Evolutionary conservation across 192 early-diverging fungal genomes (phyloP), one percentile per base, ranked within the genome.

Genomic region (Gonapodya sp.): DNA sequence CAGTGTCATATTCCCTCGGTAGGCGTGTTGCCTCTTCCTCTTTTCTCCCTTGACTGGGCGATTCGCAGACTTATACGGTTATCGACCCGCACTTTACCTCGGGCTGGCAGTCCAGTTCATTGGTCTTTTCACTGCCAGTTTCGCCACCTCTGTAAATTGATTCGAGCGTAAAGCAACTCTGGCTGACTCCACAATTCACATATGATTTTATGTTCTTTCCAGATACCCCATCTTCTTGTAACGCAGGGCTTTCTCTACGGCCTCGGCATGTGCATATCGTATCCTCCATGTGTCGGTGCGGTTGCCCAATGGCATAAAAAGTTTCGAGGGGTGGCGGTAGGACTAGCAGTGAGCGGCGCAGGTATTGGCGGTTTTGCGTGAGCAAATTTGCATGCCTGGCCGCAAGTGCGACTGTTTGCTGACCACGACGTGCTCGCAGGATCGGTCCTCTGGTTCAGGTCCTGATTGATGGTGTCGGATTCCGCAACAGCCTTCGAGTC

Each of bases 341-440:
- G 75, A 8, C 75, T 77, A 16, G 75, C 75, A 2, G 75, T 77
- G 75, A 77, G 75, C 75, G 75, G 75, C 31, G 75, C 75, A 2
- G 75, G 75, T 33, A 18, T 77, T 18, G 75, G 75, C 75, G 75
- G 75, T 16, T 34, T 77, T 8, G 75, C 75, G n/a, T n/a, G n/a
- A n/a, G n/a, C n/a, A n/a, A n/a, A n/a, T n/a, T n/a, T n/a, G n/a
- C n/a, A n/a, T n/a, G n/a, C n/a, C n/a, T n/a, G n/a, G n/a, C n/a
- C n/a, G n/a, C n/a, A n/a, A n/a, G n/a, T n/a, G n/a, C n/a, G n/a
- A n/a, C n/a, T n/a, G n/a, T n/a, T n/a, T n/a, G n/a, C n/a, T n/a
- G n/a, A n/a, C n/a, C n/a, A n/a, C n/a, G n/a, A n/a, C n/a, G n/a
- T n/a, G n/a, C n/a, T n/a, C n/a, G n/a, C n/a, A n/a, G n/a, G 30